phyloP scores from a whole-genome alignment of 2,329 filamentous ascomycete genomes.

The Mycosphaerella arachidis region DNA sequence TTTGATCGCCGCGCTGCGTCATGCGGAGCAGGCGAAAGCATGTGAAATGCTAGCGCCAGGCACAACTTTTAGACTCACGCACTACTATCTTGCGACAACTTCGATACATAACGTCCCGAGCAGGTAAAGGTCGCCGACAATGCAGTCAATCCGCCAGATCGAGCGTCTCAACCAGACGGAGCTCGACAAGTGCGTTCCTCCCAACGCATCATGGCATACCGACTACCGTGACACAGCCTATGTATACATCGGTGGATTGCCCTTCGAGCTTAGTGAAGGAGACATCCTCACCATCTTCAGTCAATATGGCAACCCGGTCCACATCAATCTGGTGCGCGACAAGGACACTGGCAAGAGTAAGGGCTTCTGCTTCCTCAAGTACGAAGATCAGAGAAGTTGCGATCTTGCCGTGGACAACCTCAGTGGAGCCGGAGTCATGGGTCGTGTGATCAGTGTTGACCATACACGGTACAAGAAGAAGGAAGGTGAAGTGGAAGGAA shows the following conservation, averaged over 20 bases:
- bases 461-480: constrained; percentile 87
- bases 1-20: neutral
- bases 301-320: constrained; percentile 91
- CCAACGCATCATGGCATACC: constrained; percentile 90
- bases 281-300: constrained; percentile 96
- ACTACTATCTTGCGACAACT: neutral
- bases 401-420: constrained; percentile 96
- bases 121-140: constrained; percentile 39
- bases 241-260: constrained; percentile 90
- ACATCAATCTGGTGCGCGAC: constrained; percentile 87
- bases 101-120: neutral
- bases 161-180: constrained; percentile 91
- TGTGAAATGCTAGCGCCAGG: constrained; percentile 1
- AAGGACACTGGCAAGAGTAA: constrained; percentile 93
- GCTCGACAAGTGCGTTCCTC: constrained; percentile 79
- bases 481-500: constrained; percentile 56
- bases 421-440: constrained; percentile 76
- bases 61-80: neutral
- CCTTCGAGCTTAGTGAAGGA: constrained; percentile 89
- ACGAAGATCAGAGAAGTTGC: constrained; percentile 94
- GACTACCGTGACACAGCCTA: constrained; percentile 98
- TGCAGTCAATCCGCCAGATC: constrained; percentile 93
- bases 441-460: constrained; percentile 78
- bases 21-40: constrained; percentile 1
- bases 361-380: constrained; percentile 95